These are phyloP conservation scores for Neoarthrinium moseri DNA, from an alignment of 2,329 filamentous ascomycete species.

Conservation along the genomic window DNA sequence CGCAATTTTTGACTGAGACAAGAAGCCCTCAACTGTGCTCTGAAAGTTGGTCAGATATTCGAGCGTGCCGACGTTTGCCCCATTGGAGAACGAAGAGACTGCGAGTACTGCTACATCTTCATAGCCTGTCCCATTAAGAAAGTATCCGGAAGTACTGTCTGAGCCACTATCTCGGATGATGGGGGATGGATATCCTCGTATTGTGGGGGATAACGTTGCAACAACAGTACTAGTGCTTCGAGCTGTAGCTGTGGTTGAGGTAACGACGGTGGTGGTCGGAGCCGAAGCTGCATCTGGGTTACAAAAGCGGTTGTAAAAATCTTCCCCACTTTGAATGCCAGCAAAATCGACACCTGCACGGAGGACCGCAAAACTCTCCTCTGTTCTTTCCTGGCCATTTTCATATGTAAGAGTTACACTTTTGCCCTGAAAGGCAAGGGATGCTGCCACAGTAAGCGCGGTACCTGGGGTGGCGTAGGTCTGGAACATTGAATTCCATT, in stretches of 20 bases:
- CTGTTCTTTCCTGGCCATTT: slow-evolving; percentile 25
- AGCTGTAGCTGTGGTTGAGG: not conserved
- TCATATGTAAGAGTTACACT: slow-evolving; percentile 31
- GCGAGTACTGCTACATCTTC: slow-evolving; percentile 32
- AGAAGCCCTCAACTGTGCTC: slow-evolving; percentile 25
- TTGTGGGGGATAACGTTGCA: slow-evolving; percentile 17
- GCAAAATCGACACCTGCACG: slow-evolving; percentile 22
- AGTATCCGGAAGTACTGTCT: slow-evolving; percentile 32
- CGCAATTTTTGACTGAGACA: slow-evolving; percentile 32
- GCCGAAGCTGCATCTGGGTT: slow-evolving; percentile 17
- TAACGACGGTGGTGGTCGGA: not conserved
- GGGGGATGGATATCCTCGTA: slow-evolving; percentile 24
- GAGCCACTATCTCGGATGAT: slow-evolving; percentile 26
- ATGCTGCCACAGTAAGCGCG: slow-evolving; percentile 19
- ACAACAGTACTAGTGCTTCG: slow-evolving; percentile 8
- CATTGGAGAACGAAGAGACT: slow-evolving; percentile 22
- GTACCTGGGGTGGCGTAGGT: slow-evolving; percentile 22
- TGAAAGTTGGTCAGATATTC: slow-evolving; percentile 36
- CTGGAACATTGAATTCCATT: slow-evolving; percentile 40
- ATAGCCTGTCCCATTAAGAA: slow-evolving; percentile 25
- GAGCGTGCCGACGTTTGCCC: slow-evolving; percentile 16
- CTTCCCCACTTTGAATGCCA: slow-evolving; percentile 29
- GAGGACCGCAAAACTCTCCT: slow-evolving; percentile 20
- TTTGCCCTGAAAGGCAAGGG: slow-evolving; percentile 25
- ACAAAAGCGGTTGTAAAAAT: slow-evolving; percentile 34